A percentile compares a stretch with the other conserved stretches of the same genome.
Conservation (phyloP, 2,329 filamentous ascomycete genomes). For the Exophiala bonariae region DNA sequence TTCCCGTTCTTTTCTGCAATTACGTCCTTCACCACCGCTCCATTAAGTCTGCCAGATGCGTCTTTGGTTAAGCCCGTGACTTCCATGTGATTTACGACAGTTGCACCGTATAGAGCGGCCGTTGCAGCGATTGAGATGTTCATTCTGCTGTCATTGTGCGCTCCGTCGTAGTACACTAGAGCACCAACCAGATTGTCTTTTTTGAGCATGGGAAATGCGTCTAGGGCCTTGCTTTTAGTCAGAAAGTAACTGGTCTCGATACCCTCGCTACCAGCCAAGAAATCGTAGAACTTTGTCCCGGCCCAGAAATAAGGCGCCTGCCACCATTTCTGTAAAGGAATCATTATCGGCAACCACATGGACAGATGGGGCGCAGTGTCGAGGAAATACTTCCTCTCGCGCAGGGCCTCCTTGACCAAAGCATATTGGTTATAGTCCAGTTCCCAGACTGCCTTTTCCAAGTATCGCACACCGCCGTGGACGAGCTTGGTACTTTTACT, state of each 20-base stretch:
- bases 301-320: conserved; percentile 74
- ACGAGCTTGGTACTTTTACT: conserved; percentile 87
- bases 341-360: conserved; percentile 78
- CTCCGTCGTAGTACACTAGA: conserved; percentile 87
- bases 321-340: conserved; percentile 81
- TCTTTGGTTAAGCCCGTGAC: conserved; percentile 77
- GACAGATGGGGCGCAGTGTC: conserved; percentile 81
- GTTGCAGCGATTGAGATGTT: conserved; percentile 87
- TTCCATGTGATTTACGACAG: conserved; percentile 79
- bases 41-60: conserved; percentile 68
- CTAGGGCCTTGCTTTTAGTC: conserved; percentile 80
- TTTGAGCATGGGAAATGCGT: conserved; percentile 87
- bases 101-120: conserved; percentile 81
- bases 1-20: conserved; percentile 66
- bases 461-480: conserved; percentile 79
- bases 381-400: conserved; percentile 80
- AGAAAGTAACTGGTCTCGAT: conserved; percentile 89
- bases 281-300: conserved; percentile 78
- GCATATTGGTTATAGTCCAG: conserved; percentile 77
- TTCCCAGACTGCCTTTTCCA: conserved; percentile 85
- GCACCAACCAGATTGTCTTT: conserved; percentile 76
- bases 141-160: conserved; percentile 91
- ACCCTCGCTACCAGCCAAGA: conserved; percentile 80
- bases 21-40: conserved; percentile 71
- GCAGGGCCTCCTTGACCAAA: conserved; percentile 77